phyloP scores from a whole-genome alignment of 2,329 filamentous ascomycete genomes.

The Eutypa lata region DNA sequence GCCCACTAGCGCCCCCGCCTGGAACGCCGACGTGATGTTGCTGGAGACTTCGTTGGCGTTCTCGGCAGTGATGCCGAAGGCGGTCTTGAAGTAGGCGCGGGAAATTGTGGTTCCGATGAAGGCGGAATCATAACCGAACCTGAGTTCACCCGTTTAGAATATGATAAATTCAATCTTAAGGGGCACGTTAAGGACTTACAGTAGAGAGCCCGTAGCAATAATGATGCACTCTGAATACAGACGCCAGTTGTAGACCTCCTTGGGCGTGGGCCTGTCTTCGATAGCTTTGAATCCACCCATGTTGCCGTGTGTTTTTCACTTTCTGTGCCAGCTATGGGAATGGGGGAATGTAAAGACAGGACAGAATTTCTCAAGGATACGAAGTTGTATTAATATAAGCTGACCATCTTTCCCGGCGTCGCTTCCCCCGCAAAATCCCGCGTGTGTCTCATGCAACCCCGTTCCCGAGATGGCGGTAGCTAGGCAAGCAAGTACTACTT shows the following conservation, averaged over 20 bases:
- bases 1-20: slow-evolving; percentile 52
- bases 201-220: slow-evolving; percentile 44
- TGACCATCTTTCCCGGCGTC: neutral
- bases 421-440: neutral
- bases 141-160: slow-evolving; percentile 9
- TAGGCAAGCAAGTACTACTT: no score
- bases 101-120: slow-evolving; percentile 55
- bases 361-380: neutral
- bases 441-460: neutral
- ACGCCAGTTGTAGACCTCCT: slow-evolving; percentile 52
- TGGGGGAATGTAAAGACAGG: neutral
- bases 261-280: slow-evolving; percentile 53
- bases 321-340: neutral
- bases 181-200: slow-evolving; percentile 23
- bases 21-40: slow-evolving; percentile 47
- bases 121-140: slow-evolving; percentile 51
- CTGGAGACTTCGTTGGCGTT: slow-evolving; percentile 37
- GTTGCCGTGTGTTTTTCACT: neutral
- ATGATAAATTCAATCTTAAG: slow-evolving; percentile 1
- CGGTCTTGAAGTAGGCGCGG: slow-evolving; percentile 43
- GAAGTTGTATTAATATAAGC: neutral
- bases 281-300: slow-evolving; percentile 43
- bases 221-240: slow-evolving; percentile 46
- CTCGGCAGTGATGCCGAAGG: slow-evolving; percentile 36
- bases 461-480: neutral